phyloP scores from a whole-genome alignment of 768 basidiomycete species.

The Psilocybe tampanensis region DNA sequence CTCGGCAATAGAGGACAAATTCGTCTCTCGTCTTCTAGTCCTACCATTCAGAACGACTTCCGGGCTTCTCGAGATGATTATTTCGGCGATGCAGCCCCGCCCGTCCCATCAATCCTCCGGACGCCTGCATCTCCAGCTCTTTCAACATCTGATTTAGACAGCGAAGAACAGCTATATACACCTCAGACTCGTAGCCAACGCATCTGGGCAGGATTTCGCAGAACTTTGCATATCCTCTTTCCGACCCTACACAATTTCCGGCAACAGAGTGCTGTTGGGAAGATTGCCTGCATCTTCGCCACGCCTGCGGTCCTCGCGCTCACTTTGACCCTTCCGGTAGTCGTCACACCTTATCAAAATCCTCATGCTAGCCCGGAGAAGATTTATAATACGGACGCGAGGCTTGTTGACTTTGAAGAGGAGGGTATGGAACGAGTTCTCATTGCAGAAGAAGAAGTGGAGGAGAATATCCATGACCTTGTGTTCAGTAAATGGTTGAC shows the following conservation, averaged over 20 bases:
- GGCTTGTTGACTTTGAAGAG: slow-evolving; percentile 73
- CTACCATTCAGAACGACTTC: slow-evolving; percentile 9
- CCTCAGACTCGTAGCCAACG: slow-evolving; percentile 46
- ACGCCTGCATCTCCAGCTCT: slow-evolving; percentile 54
- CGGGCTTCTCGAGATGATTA: slow-evolving; percentile 20
- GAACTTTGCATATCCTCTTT: slow-evolving; percentile 69
- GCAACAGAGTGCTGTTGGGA: slow-evolving; percentile 69
- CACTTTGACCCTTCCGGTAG: slow-evolving; percentile 91
- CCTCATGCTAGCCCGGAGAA: slow-evolving; percentile 42
- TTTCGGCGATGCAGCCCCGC: slow-evolving; percentile 13
- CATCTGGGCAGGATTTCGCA: slow-evolving; percentile 34
- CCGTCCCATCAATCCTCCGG: slow-evolving; percentile 58
- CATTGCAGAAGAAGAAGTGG: slow-evolving; percentile 73
- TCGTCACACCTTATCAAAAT: slow-evolving; percentile 59
- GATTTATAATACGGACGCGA: slow-evolving; percentile 36
- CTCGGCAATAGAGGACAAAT: slow-evolving; percentile 49
- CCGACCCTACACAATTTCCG: slow-evolving; percentile 80
- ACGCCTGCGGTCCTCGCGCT: slow-evolving; percentile 85
- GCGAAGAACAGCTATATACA: slow-evolving; percentile 39
- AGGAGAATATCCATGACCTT: slow-evolving; percentile 69
- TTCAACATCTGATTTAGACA: slow-evolving; percentile 43
- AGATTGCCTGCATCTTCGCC: slow-evolving; percentile 77
- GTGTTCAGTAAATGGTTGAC: slow-evolving; percentile 82
- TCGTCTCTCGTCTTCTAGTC: slow-evolving; percentile 6
- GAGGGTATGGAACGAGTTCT: slow-evolving; percentile 70